Conservation (phyloP, 1,139 yeast genomes). For the Nakaseomyces sp. region DNA sequence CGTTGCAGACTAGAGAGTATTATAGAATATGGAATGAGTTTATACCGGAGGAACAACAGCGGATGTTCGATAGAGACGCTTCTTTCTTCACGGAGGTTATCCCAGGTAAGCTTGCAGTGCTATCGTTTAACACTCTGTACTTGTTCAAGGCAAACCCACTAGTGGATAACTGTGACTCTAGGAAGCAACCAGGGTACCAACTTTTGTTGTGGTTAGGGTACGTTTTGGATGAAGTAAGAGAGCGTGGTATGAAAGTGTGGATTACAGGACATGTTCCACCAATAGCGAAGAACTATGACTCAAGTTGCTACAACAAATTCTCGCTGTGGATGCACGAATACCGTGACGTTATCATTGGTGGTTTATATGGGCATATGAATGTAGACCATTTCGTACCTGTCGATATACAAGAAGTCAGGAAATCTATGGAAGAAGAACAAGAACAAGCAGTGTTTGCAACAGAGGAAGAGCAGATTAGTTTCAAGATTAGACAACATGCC, state of each 20-base stretch:
- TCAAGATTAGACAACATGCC: conserved; percentile 19
- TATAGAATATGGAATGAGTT: conserved; percentile 63
- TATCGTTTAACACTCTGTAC: conserved; percentile 71
- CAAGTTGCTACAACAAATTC: conserved; percentile 62
- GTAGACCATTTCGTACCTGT: conserved; percentile 74
- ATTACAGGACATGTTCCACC: conserved; percentile 85
- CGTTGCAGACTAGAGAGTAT: conserved; percentile 70
- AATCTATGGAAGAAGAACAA: conserved; percentile 6
- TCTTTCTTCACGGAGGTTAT: conserved; percentile 67
- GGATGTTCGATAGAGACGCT: conserved; percentile 65
- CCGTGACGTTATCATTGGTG: conserved; percentile 74
- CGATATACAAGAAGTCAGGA: conserved; percentile 60
- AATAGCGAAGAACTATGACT: conserved; percentile 64
- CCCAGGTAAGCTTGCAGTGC: conserved; percentile 66
- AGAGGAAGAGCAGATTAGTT: conserved; percentile 17
- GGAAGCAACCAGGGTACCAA: conserved; percentile 71
- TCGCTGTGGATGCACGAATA: conserved; percentile 73
- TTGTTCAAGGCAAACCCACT: conserved; percentile 69
- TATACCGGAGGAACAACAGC: conserved; percentile 71
- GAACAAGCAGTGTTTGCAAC: too few species aligned
- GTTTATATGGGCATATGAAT: conserved; percentile 83
- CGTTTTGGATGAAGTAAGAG: conserved; percentile 61
- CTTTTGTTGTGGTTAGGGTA: conserved; percentile 71
- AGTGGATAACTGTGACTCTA: conserved; percentile 67
- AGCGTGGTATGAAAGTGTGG: conserved; percentile 79